A percentile compares a stretch with the other conserved stretches of the same genome.
Evolutionary conservation across 2,329 filamentous ascomycete species (phyloP).

Genomic region (Escovopsis sp.): DNA sequence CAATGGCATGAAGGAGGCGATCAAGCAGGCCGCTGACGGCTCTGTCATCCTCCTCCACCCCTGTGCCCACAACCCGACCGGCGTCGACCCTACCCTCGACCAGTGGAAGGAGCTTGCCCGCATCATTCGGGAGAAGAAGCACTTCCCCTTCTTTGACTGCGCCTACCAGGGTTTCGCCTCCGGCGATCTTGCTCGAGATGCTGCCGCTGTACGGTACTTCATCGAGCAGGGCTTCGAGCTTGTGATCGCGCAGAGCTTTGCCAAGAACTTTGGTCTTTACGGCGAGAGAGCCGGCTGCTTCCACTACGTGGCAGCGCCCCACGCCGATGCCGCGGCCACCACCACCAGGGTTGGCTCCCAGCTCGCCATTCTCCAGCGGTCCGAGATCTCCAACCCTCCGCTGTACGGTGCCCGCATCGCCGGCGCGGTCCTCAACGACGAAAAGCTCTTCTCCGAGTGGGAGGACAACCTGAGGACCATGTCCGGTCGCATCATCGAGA

Average conservation of each 20-base stretch:
- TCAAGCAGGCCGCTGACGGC: slow-evolving; percentile 56
- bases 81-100: slow-evolving; percentile 82
- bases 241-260: slow-evolving; percentile 81
- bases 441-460: slow-evolving; percentile 74
- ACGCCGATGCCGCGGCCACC: slow-evolving; percentile 46
- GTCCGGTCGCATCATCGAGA: slow-evolving; percentile 86
- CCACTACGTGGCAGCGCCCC: slow-evolving; percentile 72
- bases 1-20: slow-evolving; percentile 63
- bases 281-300: slow-evolving; percentile 93
- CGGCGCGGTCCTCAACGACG: slow-evolving; percentile 68
- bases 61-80: slow-evolving; percentile 96
- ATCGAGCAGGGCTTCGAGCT: slow-evolving; percentile 82
- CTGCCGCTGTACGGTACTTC: slow-evolving; percentile 89
- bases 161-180: slow-evolving; percentile 98
- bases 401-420: slow-evolving; percentile 88
- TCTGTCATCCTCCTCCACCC: slow-evolving; percentile 86
- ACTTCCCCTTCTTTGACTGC: slow-evolving; percentile 97
- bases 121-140: slow-evolving; percentile 59
- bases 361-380: slow-evolving; percentile 84
- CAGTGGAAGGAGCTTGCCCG: slow-evolving; percentile 87
- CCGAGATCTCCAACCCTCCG: slow-evolving; percentile 94
- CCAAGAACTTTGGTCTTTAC: slow-evolving; percentile 96
- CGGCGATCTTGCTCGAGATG: slow-evolving; percentile 70
- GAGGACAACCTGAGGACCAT: slow-evolving; percentile 82
- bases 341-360: slow-evolving; percentile 63